phyloP scores from a whole-genome alignment of 371 early-diverging fungal species.

The Mucor circinelloides region DNA sequence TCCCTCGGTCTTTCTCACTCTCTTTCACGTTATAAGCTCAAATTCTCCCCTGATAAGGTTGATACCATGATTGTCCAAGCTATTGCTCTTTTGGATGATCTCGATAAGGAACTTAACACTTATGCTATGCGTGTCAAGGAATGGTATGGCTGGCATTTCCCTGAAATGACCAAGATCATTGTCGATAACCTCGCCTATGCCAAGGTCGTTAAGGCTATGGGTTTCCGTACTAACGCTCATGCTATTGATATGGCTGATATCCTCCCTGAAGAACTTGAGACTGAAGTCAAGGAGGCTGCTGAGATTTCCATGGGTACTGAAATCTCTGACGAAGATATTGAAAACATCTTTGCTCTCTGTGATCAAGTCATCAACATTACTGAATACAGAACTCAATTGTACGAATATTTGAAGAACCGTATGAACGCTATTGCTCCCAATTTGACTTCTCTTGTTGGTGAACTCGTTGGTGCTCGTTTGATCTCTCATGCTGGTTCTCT shows the following conservation, averaged over 20 bases:
- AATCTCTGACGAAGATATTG: slow-evolving; percentile 87
- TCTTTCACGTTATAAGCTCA: slow-evolving; percentile 89
- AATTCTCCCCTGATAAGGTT: slow-evolving; percentile 90
- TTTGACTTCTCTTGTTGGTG: slow-evolving; percentile 90
- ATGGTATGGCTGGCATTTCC: slow-evolving; percentile 96
- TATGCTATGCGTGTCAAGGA: slow-evolving; percentile 97
- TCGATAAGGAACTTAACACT: slow-evolving; percentile 96
- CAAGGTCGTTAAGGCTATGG: slow-evolving; percentile 68
- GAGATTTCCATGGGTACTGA: slow-evolving; percentile 96
- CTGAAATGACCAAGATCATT: slow-evolving; percentile 83
- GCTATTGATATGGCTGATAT: slow-evolving; percentile 76
- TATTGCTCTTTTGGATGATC: slow-evolving; percentile 89
- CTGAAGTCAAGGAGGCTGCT: slow-evolving; percentile 79
- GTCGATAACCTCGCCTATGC: slow-evolving; percentile 81
- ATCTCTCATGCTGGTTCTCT: slow-evolving; percentile 93
- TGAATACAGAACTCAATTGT: slow-evolving; percentile 86
- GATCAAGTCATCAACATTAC: slow-evolving; percentile 86
- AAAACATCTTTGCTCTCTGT: slow-evolving; percentile 72
- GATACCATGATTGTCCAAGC: slow-evolving; percentile 98
- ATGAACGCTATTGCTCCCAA: slow-evolving; percentile 95
- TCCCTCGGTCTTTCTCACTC: slow-evolving; percentile 80
- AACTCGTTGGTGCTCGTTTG: slow-evolving; percentile 90
- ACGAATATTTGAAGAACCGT: slow-evolving; percentile 87
- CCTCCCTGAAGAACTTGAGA: slow-evolving; percentile 91
- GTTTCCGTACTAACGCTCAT: slow-evolving; percentile 83